Conservation (phyloP, 164 flowering plant species). For the Pachysandra terminalis region DNA sequence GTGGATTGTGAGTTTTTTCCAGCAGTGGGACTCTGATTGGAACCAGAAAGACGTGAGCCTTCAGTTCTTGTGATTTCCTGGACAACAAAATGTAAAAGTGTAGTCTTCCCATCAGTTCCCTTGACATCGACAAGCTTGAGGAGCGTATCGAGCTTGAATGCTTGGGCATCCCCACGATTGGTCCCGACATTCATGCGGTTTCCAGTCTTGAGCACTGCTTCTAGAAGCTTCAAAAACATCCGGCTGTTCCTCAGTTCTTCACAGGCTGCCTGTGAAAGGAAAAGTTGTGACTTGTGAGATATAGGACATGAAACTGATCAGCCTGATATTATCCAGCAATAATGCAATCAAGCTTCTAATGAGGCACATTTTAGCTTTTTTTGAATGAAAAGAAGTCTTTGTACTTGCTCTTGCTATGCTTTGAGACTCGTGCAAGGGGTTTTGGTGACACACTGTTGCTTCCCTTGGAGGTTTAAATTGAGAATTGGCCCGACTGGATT, state of each 20-base stretch:
- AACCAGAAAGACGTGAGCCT: slow-evolving; percentile 61
- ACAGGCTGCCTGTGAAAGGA: slow-evolving; percentile 62
- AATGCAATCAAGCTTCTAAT: neutral
- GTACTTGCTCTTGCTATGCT: too few relatives aligned
- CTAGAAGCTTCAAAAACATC: slow-evolving; percentile 83
- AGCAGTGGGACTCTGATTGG: slow-evolving; percentile 23
- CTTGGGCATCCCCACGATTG: slow-evolving; percentile 91
- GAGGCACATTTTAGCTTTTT: slow-evolving; percentile 3
- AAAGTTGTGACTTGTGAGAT: slow-evolving; percentile 12
- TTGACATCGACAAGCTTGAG: slow-evolving; percentile 94
- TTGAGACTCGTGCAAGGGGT: too few relatives aligned
- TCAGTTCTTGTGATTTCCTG: slow-evolving; percentile 81
- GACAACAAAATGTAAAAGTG: slow-evolving; percentile 89
- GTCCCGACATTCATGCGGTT: slow-evolving; percentile 96
- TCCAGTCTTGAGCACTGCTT: slow-evolving; percentile 95
- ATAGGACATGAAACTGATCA: neutral
- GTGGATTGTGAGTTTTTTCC: slow-evolving; percentile 21
- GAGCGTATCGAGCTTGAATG: slow-evolving; percentile 92
- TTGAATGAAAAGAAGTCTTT: too few relatives aligned
- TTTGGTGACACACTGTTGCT: too few relatives aligned
- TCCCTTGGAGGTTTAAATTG: too few relatives aligned
- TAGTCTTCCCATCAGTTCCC: slow-evolving; percentile 91
- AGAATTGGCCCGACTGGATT: too few relatives aligned
- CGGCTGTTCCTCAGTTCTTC: slow-evolving; percentile 79
- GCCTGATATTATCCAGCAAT: slow-evolving; percentile 24